Percentiles rank a stretch among this genome's conserved stretches.
Conservation (phyloP, 495 filamentous ascomycete species). For the Penicillium dipodomyicola region DNA sequence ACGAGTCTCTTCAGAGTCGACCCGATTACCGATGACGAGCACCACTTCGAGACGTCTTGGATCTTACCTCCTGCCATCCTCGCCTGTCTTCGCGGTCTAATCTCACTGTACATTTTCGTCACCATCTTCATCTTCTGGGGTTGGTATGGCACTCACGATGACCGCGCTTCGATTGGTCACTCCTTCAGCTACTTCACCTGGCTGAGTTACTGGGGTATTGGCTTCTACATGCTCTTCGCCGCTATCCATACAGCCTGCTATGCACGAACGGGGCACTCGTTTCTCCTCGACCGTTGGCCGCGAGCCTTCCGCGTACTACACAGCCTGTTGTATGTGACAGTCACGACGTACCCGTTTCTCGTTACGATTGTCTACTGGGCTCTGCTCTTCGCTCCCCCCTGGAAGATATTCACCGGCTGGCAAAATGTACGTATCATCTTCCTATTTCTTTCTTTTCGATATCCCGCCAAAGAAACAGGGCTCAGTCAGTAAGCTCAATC, state of each 20-base stretch:
- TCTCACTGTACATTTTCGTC: conserved; percentile 70
- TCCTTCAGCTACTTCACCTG: conserved; percentile 80
- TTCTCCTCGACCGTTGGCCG: conserved; percentile 62
- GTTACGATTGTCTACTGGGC: conserved; percentile 59
- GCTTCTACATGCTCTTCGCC: conserved; percentile 69
- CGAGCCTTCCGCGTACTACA: conserved; percentile 63
- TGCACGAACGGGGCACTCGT: conserved; percentile 49
- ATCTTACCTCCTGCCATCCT: conserved; percentile 63
- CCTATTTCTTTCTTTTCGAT: not conserved
- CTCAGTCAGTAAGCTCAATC: not conserved
- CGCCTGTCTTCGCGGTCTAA: conserved; percentile 54
- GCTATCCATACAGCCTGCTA: conserved; percentile 67
- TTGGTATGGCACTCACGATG: conserved; percentile 50
- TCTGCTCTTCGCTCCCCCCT: conserved; percentile 45
- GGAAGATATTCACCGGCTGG: conserved; percentile 57
- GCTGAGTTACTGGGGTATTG: conserved; percentile 75
- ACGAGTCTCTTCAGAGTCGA: conserved; percentile 31
- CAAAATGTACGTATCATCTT: conserved; percentile 51
- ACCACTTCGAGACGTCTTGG: conserved; percentile 76
- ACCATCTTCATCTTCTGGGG: conserved; percentile 66
- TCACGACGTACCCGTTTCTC: conserved; percentile 66
- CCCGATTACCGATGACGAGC: conserved; percentile 51
- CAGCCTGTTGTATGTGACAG: conserved; percentile 60
- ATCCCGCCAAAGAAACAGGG: not conserved
- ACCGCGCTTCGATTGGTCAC: conserved; percentile 40